Conservation (phyloP, 139 green algal species). For the Auxenochlorella protothecoides region DNA sequence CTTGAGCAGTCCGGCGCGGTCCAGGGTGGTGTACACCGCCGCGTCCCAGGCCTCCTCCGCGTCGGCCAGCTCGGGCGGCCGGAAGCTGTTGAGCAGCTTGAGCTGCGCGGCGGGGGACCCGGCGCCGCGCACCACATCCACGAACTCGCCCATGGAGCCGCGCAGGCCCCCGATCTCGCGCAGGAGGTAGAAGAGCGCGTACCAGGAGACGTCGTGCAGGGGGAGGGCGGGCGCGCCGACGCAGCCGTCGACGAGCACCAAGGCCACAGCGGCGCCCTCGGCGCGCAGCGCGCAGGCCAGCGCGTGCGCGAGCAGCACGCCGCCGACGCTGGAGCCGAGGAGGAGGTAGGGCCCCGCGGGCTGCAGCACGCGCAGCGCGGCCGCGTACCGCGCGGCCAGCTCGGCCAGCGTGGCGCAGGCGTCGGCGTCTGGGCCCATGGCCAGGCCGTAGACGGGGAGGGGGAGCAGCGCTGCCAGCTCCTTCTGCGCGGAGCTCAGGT, state of each 20-base stretch:
- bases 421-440: constrained; percentile 20
- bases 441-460: constrained; percentile 24
- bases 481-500: constrained; percentile 16
- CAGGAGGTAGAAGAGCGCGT: constrained; percentile 36
- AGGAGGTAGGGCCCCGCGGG: constrained; percentile 47
- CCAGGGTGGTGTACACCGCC: constrained; percentile 26
- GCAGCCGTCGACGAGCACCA: constrained; percentile 57
- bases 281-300: constrained; percentile 27
- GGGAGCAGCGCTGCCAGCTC: constrained; percentile 17
- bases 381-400: constrained; percentile 20
- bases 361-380: constrained; percentile 32
- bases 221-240: constrained; percentile 17
- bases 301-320: constrained; percentile 39
- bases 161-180: constrained; percentile 32
- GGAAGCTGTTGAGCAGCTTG: constrained; percentile 24
- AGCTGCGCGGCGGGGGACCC: constrained; percentile 26
- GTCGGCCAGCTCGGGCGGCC: constrained; percentile 14
- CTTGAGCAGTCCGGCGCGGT: constrained; percentile 24
- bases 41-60: constrained; percentile 31
- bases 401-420: constrained; percentile 8
- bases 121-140: constrained; percentile 24
- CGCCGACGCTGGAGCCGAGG: constrained; percentile 28
- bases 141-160: constrained; percentile 35
- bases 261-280: constrained; percentile 17
- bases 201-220: constrained; percentile 38